phyloP scores from a whole-genome alignment of 2,329 filamentous ascomycete species.

The Fusarium xylarioides region DNA sequence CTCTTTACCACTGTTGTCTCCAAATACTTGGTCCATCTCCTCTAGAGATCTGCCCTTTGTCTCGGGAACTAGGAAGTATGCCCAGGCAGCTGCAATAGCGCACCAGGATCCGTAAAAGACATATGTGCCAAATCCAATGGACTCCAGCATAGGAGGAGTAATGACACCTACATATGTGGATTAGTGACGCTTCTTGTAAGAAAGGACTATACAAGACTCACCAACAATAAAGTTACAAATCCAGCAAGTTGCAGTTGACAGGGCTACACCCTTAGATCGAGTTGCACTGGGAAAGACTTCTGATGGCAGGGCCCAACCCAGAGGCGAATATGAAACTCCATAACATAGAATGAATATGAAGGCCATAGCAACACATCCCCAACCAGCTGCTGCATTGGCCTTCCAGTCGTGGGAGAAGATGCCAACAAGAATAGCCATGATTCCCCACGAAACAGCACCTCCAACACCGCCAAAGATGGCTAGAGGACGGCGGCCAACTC shows the following conservation, averaged over 20 bases:
- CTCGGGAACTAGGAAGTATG: slow-evolving; percentile 69
- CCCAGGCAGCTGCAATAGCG: slow-evolving; percentile 58
- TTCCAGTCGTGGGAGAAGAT: not conserved
- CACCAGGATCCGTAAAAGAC: not conserved
- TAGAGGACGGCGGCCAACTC: slow-evolving; percentile 37
- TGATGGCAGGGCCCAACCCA: not conserved
- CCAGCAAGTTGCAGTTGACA: not conserved
- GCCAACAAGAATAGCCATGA: slow-evolving; percentile 64
- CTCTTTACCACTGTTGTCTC: slow-evolving; percentile 17
- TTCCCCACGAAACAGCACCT: slow-evolving; percentile 52
- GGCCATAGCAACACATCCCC: not conserved
- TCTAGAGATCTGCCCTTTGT: slow-evolving; percentile 59
- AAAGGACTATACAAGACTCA: not conserved
- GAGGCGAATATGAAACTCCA: not conserved
- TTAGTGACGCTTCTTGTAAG: not conserved
- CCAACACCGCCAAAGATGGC: slow-evolving; percentile 52
- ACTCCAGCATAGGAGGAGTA: not conserved
- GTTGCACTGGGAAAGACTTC: not conserved
- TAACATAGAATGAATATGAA: not conserved
- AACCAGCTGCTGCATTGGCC: not conserved
- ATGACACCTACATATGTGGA: not conserved
- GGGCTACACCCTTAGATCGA: not conserved
- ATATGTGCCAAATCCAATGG: not conserved
- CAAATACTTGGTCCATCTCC: slow-evolving; percentile 78
- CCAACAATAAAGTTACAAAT: not conserved